Evolutionary conservation across 768 basidiomycete genomes (phyloP), one percentile per base, ranked within the genome.

Genomic region (Sistotremastrum suecicum): DNA sequence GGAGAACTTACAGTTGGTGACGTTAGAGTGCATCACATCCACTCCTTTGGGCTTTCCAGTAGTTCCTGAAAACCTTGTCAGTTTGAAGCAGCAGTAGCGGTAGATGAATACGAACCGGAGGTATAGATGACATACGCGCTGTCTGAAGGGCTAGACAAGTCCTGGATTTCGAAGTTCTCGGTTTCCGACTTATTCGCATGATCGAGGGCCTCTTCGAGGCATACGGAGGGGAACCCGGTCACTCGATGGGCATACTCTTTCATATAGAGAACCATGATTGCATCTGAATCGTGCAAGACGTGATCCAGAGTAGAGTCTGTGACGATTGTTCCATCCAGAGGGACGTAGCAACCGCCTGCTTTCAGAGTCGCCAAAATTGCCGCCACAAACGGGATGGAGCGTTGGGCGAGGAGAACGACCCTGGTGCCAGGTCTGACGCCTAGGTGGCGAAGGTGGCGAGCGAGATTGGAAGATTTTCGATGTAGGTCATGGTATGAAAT

Each of bases 71-170:
- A 9, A n/a, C 39, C 47, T 5, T 29, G 7, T 46, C 10, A 29
- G n/a, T 32, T 45, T 48, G 31, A 53, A 37, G 41, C 11, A 31
- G 31, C 6, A 39, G 43, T 37, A 10, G 12, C 8, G 6, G n/a
- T 7, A 31, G 36, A 41, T 50, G 30, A 52, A 44, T 48, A 55
- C 65, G 44, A 56, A 72, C 76, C 76, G 38, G 73, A 74, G 7
- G 76, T 79, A 56, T 76, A 79, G 38, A 79, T 77, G 36, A 76
- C 69, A 58, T 78, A 78, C 7, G 66, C 69, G 32, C 70, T 67
- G 50, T 76, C 69, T 5, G 58, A 60, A 12, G 65, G 53, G 9
- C 58, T 58, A 20, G 65, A 63, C 42, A 58, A 44, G 50, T 72
- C 69, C 37, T 61, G 4, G 63, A 66, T 42, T 65, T 68, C 11